Base-by-base conservation (phyloP, 176 grass and related monocot genomes). In the Cymbopogon citratus region DNA sequence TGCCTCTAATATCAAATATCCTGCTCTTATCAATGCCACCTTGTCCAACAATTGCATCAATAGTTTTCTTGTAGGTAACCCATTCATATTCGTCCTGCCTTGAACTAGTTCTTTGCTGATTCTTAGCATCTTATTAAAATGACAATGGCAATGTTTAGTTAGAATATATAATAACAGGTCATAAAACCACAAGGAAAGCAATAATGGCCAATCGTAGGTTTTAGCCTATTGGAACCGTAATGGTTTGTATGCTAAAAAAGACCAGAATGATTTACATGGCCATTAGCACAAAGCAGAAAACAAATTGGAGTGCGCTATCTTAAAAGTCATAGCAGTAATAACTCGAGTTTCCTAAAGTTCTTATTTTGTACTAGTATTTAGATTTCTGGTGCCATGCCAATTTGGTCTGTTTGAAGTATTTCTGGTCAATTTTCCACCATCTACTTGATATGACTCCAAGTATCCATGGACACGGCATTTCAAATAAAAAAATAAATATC, bases 1-100 rank as follows among this genome's bases (percentile, higher is more conserved):
- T 97, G 49, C 92, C 95, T 94, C 95, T 89, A 69, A 92, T 94
- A 81, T 97, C 95, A 91, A 97, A 94, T 87, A 97, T 92, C 76
- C 87, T 89, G 35, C 44, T 79, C 70, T 84, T 92, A 46, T 86
- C 86, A 73, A 97, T 87, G 44, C 86, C 88, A 46, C 88, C 71
- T 56, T 34, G 38, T 77, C 38, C 45, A 81, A 85, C 90, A 83
- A 97, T 79, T 91, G 65, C 74, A 76, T 97, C 87, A 49, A 97
- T 67, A 67, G 81, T 77, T 56, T 84, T 87, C 41, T 78, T 86
- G 83, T 97, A 94, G 69, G 82, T 85, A 80, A 92, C 75, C 88
- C 95, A 97, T 89, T 97, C 95, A 9, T 82, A 80, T 74, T 89
- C 74, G 23, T 97, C 90, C 72, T 97, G 92, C 83, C 88, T 87